Evolutionary conservation across 441 rosid genomes (phyloP).

Genomic region (Macaranga tanarius): DNA sequence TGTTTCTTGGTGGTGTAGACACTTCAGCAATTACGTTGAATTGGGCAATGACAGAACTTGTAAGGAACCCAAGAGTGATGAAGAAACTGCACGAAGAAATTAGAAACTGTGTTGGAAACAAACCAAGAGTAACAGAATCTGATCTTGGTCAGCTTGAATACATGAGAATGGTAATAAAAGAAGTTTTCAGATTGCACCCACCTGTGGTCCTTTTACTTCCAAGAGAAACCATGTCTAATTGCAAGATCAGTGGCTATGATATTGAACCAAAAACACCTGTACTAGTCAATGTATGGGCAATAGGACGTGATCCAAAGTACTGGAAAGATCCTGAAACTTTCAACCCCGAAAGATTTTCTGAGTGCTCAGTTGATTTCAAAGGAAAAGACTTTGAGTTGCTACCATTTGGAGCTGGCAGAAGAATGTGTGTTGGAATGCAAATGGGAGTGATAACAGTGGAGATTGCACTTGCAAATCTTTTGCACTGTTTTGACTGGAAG

Average conservation of each 20-base stretch:
- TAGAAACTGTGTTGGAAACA: constrained; percentile 34
- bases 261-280: constrained; percentile 40
- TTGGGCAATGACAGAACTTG: constrained; percentile 62
- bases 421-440: constrained; percentile 47
- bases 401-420: constrained; percentile 58
- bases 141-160: constrained; percentile 37
- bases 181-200: constrained; percentile 56
- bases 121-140: constrained; percentile 24
- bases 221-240: constrained; percentile 44
- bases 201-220: constrained; percentile 43
- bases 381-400: constrained; percentile 54
- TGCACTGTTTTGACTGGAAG: constrained; percentile 52
- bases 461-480: constrained; percentile 46
- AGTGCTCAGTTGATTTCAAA: constrained; percentile 40
- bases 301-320: constrained; percentile 50
- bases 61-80: constrained; percentile 43
- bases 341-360: constrained; percentile 51
- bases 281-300: constrained; percentile 54
- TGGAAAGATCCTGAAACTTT: constrained; percentile 52
- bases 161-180: constrained; percentile 48
- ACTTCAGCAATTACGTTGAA: constrained; percentile 35
- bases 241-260: constrained; percentile 37
- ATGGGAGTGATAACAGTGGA: constrained; percentile 42
- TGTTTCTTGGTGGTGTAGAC: constrained; percentile 46
- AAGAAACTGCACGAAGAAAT: constrained; percentile 51